Evolutionary conservation across 441 rosid genomes (phyloP), one percentile per base, ranked within the genome.

Genomic region (Eruca vesicaria): DNA sequence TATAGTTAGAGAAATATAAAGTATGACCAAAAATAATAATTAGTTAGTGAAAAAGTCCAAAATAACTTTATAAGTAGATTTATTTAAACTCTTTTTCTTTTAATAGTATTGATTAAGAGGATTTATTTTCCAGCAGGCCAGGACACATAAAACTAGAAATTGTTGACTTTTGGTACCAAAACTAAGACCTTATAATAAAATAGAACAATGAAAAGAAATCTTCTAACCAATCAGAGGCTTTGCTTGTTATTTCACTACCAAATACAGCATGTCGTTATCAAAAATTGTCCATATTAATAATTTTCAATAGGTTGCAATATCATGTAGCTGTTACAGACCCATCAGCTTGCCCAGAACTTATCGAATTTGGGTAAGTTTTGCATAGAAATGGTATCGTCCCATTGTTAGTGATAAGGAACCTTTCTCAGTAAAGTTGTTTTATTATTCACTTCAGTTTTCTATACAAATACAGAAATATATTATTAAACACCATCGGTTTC

Each of bases 341-440:
- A 72, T 68, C 78, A 78, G 78, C 74, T 78, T 78, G 74, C 66
- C 66, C 74, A 68, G 74, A 72, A 41, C 69, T 61, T 78, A 73
- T 73, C 81, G 67, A 78, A 73, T 68, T 73, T 31, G 55, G 58
- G 81, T 43, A 68, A 14, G 35, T 63, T 56, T 78, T 68, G 75
- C 81, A 78, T 62, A 78, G 78, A 73, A 73, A 73, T 73, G 81
- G 81, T 78, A 73, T 68, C 75, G 73, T 68, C 78, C 78, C 71
- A 73, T 68, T 67, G 81, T 68, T 78, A 43, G 74, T 73, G 81
- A 63, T 78, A 78, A 68, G 74, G 81, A 78, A 78, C 68, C 81
- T 78, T 78, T 77, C 73, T 45, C 26, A 78, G 78, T 74, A 68
- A 78, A 68, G 45, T 78, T 68, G 81, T 68, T 78, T 78, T 68